Conservation (phyloP, 345 rosid species). For the Linum trigynum region DNA sequence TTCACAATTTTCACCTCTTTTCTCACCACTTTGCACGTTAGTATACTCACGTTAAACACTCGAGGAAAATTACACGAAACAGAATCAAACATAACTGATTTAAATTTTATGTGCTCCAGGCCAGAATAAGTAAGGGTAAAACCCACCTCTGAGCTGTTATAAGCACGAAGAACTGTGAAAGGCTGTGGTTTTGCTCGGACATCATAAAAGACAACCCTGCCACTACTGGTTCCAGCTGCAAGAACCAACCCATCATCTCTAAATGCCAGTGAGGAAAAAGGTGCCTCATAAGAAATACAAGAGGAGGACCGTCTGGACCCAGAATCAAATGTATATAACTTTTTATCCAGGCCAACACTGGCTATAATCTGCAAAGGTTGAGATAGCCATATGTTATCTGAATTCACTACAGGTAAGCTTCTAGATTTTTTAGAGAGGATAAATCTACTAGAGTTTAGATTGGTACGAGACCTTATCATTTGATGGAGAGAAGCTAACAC, state of each 20-base stretch:
- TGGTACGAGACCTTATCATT: constrained; percentile 66
- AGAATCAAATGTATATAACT: constrained; percentile 78
- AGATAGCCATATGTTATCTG: constrained; percentile 7
- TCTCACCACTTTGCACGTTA: no score
- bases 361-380: constrained; percentile 57
- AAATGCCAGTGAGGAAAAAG: constrained; percentile 94
- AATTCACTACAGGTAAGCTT: constrained; percentile 4
- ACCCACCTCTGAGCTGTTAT: constrained; percentile 74
- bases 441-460: constrained; percentile 3
- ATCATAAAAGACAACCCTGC: constrained; percentile 86
- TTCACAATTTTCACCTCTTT: neutral
- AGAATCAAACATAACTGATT: no score
- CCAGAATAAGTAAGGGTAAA: constrained; percentile 7
- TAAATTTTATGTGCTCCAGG: no score
- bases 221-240: constrained; percentile 90
- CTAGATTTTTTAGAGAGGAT: constrained; percentile 4
- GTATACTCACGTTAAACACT: no score
- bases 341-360: constrained; percentile 94
- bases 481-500: constrained; percentile 90
- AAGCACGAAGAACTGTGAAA: constrained; percentile 82
- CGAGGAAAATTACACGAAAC: no score
- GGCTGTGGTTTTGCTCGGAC: constrained; percentile 91
- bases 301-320: constrained; percentile 76
- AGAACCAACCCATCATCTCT: constrained; percentile 86
- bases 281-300: constrained; percentile 69